Conservation (phyloP, 1,284 basidiomycete species). For the Ceratobasidium sp. region DNA sequence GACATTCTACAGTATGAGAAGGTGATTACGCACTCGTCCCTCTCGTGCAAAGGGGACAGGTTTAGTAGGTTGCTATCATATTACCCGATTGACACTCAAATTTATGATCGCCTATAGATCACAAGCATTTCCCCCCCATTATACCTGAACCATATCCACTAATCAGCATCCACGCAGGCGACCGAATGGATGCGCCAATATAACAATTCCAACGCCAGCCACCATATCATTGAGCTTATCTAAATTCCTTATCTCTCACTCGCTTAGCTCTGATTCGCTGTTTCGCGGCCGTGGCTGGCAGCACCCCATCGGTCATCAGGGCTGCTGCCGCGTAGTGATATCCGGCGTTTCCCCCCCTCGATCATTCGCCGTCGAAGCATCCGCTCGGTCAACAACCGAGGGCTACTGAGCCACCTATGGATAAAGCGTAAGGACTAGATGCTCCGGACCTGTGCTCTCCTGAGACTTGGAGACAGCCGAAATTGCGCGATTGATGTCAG, state of each 20-base stretch:
- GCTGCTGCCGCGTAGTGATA: constrained; percentile 9
- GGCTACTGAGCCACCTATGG: constrained; percentile 18
- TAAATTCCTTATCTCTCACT: constrained; percentile 26
- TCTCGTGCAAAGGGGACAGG: no score
- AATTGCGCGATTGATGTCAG: constrained; percentile 40
- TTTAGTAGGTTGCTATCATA: no score
- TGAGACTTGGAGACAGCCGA: constrained; percentile 1
- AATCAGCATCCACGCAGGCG: neutral
- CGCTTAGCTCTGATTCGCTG: constrained; percentile 20
- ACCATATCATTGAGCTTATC: constrained; percentile 23
- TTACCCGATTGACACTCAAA: no score
- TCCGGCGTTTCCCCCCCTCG: constrained; percentile 14
- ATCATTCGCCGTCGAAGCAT: constrained; percentile 16
- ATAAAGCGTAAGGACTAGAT: neutral
- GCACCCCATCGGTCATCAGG: constrained; percentile 38
- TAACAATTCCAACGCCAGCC: neutral
- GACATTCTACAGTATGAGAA: no score
- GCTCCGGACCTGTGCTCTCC: neutral
- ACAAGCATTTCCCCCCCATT: no score
- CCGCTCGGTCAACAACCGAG: constrained; percentile 27
- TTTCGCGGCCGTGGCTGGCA: constrained; percentile 17
- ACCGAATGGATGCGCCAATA: neutral
- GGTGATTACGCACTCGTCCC: no score
- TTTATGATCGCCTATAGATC: no score
- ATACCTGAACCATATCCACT: neutral